Conservation (phyloP, 768 basidiomycete species). For the Glaciozyma martinii region DNA sequence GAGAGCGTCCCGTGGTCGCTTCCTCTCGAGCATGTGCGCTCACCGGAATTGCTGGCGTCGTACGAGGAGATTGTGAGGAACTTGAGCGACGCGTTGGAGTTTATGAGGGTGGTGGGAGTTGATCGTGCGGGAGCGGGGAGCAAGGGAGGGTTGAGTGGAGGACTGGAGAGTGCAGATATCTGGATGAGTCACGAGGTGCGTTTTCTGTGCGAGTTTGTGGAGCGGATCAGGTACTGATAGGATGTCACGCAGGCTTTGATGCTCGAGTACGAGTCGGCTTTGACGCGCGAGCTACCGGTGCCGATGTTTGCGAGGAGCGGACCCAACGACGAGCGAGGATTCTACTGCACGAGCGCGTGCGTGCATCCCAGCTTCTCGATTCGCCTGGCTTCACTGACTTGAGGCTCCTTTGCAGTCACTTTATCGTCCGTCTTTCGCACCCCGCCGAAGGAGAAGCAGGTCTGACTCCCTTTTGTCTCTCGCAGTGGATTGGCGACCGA, state of each 20-base stretch:
- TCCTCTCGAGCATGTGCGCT: slow-evolving; percentile 87
- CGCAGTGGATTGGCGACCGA: slow-evolving; percentile 83
- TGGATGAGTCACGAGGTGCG: slow-evolving; percentile 60
- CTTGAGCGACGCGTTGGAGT: slow-evolving; percentile 84
- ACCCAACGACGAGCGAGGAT: slow-evolving; percentile 8
- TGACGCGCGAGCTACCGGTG: slow-evolving; percentile 53
- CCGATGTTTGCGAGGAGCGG: slow-evolving; percentile 17
- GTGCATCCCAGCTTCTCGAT: neutral
- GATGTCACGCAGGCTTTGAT: slow-evolving; percentile 64
- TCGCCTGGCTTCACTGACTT: neutral
- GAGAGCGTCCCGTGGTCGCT: slow-evolving; percentile 41
- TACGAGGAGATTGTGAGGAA: slow-evolving; percentile 78
- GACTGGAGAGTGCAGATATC: slow-evolving; percentile 81
- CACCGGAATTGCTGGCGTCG: slow-evolving; percentile 57
- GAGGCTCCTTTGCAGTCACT: slow-evolving; percentile 10
- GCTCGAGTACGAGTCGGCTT: slow-evolving; percentile 82
- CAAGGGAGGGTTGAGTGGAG: slow-evolving; percentile 57
- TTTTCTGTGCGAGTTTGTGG: neutral
- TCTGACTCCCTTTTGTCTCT: slow-evolving; percentile 48
- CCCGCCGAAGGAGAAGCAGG: neutral
- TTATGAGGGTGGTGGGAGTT: slow-evolving; percentile 77
- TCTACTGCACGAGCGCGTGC: slow-evolving; percentile 15
- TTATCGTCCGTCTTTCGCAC: neutral
- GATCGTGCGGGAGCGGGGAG: slow-evolving; percentile 54
- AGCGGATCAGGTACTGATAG: too few species aligned